Percentiles rank a stretch among this genome's conserved stretches.
Evolutionary conservation across 208 protist species (phyloP).

Genomic region (Leishmania mexicana): DNA sequence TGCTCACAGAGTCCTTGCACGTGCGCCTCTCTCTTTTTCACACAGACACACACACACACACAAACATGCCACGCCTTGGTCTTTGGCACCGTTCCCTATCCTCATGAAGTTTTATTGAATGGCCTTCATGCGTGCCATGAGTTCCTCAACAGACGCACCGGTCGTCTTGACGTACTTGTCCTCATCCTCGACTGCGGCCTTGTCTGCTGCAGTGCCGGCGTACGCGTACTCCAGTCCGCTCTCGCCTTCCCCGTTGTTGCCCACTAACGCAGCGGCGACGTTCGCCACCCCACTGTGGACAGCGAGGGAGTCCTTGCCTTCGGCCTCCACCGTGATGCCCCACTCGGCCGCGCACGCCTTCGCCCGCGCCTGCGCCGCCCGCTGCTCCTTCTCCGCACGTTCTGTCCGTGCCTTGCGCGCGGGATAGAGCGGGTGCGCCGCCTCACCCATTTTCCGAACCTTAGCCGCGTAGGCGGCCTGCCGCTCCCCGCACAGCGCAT

Average conservation of each 20-base stretch:
- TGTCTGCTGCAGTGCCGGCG: conserved; percentile 6
- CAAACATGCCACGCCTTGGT: not conserved
- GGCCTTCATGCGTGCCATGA: conserved; percentile 74
- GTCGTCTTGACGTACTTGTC: conserved; percentile 23
- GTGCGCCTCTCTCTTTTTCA: no score
- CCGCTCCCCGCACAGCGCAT: conserved; percentile 63
- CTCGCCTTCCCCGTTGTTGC: not conserved
- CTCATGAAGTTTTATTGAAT: conserved; percentile 26
- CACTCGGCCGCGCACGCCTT: conserved; percentile 73
- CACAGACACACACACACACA: not conserved
- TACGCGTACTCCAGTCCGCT: conserved; percentile 53
- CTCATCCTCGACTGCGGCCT: conserved; percentile 1
- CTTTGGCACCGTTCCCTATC: not conserved
- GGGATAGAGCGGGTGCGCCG: conserved; percentile 64
- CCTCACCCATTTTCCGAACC: conserved; percentile 35
- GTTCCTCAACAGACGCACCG: conserved; percentile 52
- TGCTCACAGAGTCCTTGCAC: not conserved
- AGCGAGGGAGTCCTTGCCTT: conserved; percentile 39
- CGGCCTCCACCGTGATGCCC: conserved; percentile 72
- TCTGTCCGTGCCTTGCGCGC: conserved; percentile 45
- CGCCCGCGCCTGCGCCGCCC: conserved; percentile 44
- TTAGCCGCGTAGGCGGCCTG: conserved; percentile 70
- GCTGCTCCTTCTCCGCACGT: conserved; percentile 40
- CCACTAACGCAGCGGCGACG: not conserved
- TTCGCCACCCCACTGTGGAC: conserved; percentile 1